These are phyloP conservation scores for Paraphoma chrysanthemicola DNA, from an alignment of 2,329 filamentous ascomycete species.

Conservation along the genomic window DNA sequence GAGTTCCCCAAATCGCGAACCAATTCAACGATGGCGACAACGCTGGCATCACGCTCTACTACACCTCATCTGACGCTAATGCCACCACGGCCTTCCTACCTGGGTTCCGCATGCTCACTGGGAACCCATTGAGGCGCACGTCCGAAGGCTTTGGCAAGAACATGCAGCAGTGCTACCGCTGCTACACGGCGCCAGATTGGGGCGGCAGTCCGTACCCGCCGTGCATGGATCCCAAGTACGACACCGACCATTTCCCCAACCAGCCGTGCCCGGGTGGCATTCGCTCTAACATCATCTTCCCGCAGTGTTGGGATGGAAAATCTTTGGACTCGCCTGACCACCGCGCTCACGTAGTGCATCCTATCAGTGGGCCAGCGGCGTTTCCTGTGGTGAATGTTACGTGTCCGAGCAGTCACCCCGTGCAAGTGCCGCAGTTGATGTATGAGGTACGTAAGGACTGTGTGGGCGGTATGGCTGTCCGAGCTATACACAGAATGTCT, in stretches of 20 bases:
- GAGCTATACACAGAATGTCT: no score
- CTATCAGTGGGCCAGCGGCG: no score
- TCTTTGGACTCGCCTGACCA: background rate
- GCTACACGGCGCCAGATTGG: slow-evolving; percentile 54
- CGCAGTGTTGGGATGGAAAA: slow-evolving; percentile 16
- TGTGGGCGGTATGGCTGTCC: no score
- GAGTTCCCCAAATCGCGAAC: slow-evolving; percentile 31
- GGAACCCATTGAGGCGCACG: slow-evolving; percentile 40
- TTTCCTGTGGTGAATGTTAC: no score
- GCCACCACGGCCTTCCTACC: slow-evolving; percentile 27
- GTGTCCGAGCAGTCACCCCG: no score
- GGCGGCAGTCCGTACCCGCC: slow-evolving; percentile 45
- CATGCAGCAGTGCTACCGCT: slow-evolving; percentile 52
- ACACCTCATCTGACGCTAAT: slow-evolving; percentile 28
- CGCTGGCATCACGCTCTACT: slow-evolving; percentile 34
- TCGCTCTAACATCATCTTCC: slow-evolving; percentile 38
- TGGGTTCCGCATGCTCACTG: slow-evolving; percentile 35
- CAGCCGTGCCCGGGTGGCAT: slow-evolving; percentile 34
- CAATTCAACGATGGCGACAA: slow-evolving; percentile 35
- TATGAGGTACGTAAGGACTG: no score
- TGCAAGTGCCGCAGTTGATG: no score
- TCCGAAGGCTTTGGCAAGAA: slow-evolving; percentile 16
- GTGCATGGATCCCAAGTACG: slow-evolving; percentile 15
- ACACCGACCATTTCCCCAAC: slow-evolving; percentile 15
- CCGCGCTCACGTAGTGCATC: background rate